Evolutionary conservation across 1,139 yeast genomes (phyloP).

Genomic region (Ashbya aceris): DNA sequence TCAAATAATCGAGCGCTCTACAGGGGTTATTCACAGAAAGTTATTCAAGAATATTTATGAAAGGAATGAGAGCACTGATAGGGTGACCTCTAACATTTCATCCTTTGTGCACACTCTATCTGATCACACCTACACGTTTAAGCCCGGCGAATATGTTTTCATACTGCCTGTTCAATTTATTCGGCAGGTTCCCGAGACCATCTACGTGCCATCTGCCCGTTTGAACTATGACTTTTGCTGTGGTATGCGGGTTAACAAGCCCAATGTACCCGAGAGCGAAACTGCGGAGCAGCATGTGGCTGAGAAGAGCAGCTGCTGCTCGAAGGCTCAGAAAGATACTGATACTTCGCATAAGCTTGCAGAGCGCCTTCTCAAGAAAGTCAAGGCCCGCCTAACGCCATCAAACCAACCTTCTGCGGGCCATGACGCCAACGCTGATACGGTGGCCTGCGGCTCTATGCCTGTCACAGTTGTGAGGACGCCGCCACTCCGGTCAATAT

Average conservation of each 20-base stretch:
- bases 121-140: conserved; percentile 11
- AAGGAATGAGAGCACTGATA: conserved; percentile 4
- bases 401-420: neutral
- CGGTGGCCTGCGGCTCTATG: conserved; percentile 14
- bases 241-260: conserved; percentile 8
- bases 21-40: conserved; percentile 6
- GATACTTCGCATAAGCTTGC: conserved; percentile 5
- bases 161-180: conserved; percentile 65
- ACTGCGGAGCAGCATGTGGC: neutral
- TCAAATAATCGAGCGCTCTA: conserved; percentile 22
- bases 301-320: neutral
- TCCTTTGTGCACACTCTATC: conserved; percentile 11
- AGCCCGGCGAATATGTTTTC: conserved; percentile 71
- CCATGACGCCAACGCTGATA: neutral
- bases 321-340: neutral
- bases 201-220: conserved; percentile 41
- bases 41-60: conserved; percentile 11
- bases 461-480: conserved; percentile 44
- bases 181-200: conserved; percentile 61
- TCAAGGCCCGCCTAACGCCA: conserved; percentile 15
- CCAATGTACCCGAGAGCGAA: conserved; percentile 3
- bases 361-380: conserved; percentile 18
- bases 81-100: conserved; percentile 3
- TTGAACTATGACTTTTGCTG: conserved; percentile 26
- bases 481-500: conserved; percentile 71